These are phyloP conservation scores for Nicotiana otophora DNA, from an alignment of 257 asterid genomes.

Conservation along the genomic window DNA sequence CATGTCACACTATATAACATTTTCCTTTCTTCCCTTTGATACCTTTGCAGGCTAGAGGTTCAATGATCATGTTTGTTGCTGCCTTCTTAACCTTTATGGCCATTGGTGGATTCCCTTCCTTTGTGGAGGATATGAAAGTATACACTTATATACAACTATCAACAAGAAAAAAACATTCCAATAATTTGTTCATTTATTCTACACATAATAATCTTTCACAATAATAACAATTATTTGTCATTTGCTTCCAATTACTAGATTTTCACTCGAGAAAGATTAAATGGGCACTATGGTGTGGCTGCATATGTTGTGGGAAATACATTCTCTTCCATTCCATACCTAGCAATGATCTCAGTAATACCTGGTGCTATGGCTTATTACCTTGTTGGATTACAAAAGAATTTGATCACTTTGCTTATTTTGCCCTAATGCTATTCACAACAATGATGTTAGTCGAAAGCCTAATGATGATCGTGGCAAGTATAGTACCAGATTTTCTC, in stretches of 20 bases:
- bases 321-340: constrained; percentile 49
- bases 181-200: too few species aligned
- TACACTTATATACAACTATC: background rate
- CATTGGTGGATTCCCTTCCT: constrained; percentile 72
- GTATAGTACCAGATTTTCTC: constrained; percentile 44
- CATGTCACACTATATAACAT: too few species aligned
- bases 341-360: constrained; percentile 30
- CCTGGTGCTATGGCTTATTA: constrained; percentile 54
- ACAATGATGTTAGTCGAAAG: constrained; percentile 59
- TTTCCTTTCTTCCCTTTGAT: too few species aligned
- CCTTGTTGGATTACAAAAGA: constrained; percentile 47
- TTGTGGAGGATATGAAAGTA: constrained; percentile 66
- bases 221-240: background rate
- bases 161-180: too few species aligned
- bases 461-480: constrained; percentile 55
- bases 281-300: constrained; percentile 46
- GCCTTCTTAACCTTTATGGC: constrained; percentile 62
- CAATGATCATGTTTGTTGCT: constrained; percentile 38
- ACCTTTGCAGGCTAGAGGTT: constrained; percentile 40
- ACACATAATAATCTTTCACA: too few species aligned
- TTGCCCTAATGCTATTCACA: constrained; percentile 27
- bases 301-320: constrained; percentile 51
- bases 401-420: constrained; percentile 41
- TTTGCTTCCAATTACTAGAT: constrained; percentile 15
- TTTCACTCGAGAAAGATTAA: constrained; percentile 48